phyloP scores from a whole-genome alignment of 2,329 filamentous ascomycete species.

The Cercospora sp. region DNA sequence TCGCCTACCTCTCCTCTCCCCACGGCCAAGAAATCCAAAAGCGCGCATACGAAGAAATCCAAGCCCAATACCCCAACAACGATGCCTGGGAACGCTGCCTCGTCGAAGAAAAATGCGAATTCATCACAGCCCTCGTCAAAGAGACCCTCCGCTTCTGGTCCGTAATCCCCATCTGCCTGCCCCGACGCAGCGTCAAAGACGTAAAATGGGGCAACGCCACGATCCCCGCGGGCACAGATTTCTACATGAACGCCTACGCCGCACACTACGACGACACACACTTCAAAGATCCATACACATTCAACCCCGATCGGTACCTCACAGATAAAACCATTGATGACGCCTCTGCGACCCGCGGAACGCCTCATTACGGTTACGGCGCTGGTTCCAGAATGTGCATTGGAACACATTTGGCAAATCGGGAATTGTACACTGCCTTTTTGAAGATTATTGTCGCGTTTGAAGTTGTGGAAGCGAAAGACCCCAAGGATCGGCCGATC shows the following conservation, averaged over 20 bases:
- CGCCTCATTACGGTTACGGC: constrained; percentile 52
- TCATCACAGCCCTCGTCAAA: constrained; percentile 75
- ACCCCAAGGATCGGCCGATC: constrained; percentile 44
- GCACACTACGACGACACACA: constrained; percentile 70
- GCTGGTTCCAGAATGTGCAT: constrained; percentile 47
- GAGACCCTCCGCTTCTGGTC: constrained; percentile 77
- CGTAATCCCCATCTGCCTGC: constrained; percentile 76
- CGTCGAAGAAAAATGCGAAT: constrained; percentile 72
- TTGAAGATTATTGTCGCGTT: constrained; percentile 51
- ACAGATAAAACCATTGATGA: constrained; percentile 50
- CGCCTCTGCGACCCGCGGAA: constrained; percentile 42
- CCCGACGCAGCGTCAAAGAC: constrained; percentile 69
- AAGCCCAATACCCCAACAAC: constrained; percentile 67
- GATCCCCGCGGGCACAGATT: constrained; percentile 74
- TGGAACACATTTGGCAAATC: constrained; percentile 43
- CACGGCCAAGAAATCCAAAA: constrained; percentile 70
- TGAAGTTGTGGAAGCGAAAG: constrained; percentile 45
- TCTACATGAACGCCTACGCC: constrained; percentile 78
- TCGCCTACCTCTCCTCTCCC: constrained; percentile 70
- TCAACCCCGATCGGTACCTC: constrained; percentile 71
- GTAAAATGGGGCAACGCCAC: constrained; percentile 66
- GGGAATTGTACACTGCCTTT: constrained; percentile 50
- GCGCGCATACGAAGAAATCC: constrained; percentile 68
- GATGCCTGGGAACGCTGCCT: constrained; percentile 76
- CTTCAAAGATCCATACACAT: constrained; percentile 63